These are phyloP conservation scores for Peniophora sp. DNA, from an alignment of 1,284 basidiomycete genomes.

Conservation along the genomic window DNA sequence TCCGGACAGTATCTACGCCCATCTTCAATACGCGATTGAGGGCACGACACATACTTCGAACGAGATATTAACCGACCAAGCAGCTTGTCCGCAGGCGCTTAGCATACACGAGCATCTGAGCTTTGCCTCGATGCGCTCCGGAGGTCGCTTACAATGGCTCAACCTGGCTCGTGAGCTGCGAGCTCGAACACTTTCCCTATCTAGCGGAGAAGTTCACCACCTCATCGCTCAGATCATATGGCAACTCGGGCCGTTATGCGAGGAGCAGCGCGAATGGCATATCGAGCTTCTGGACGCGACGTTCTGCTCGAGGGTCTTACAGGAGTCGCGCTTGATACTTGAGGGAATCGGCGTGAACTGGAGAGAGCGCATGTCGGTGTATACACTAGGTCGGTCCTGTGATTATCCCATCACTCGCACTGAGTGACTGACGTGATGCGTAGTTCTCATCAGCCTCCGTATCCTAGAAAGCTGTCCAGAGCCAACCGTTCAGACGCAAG, in stretches of 20 bases:
- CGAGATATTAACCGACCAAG: conserved; percentile 32
- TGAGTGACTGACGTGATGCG: neutral
- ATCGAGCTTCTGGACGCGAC: conserved; percentile 11
- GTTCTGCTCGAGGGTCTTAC: conserved; percentile 27
- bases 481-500: neutral
- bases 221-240: conserved; percentile 32
- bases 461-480: neutral
- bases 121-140: conserved; percentile 35
- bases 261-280: conserved; percentile 15
- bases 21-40: conserved; percentile 28
- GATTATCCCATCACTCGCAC: neutral
- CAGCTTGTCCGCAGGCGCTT: conserved; percentile 18
- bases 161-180: conserved; percentile 37
- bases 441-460: neutral
- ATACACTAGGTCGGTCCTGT: conserved; percentile 22
- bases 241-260: conserved; percentile 28
- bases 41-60: conserved; percentile 33
- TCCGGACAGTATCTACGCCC: conserved; percentile 21
- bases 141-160: conserved; percentile 37
- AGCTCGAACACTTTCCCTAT: conserved; percentile 25
- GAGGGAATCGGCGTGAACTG: conserved; percentile 25
- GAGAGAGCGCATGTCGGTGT: conserved; percentile 28
- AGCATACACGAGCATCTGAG: conserved; percentile 31
- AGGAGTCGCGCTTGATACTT: conserved; percentile 22
- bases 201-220: conserved; percentile 28